phyloP scores from a whole-genome alignment of 2,329 filamentous ascomycete species.

The Tolypocladium ovalisporum region DNA sequence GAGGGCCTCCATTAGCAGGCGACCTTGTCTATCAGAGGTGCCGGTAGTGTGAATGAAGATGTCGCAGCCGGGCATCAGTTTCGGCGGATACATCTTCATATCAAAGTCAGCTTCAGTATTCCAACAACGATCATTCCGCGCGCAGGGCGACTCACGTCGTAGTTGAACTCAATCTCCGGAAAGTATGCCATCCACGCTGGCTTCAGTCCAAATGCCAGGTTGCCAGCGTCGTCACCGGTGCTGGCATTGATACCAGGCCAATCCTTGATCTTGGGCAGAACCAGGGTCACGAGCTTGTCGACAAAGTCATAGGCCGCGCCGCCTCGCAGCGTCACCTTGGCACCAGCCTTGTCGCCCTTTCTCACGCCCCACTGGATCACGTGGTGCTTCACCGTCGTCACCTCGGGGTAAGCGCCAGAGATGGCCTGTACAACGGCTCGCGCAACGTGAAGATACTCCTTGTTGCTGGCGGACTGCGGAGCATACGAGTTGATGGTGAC shows the following conservation, averaged over 20 bases:
- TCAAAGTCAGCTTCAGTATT: conserved; percentile 6
- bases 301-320: conserved; percentile 84
- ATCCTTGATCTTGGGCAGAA: conserved; percentile 92
- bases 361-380: conserved; percentile 68
- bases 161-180: conserved; percentile 91
- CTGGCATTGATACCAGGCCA: conserved; percentile 58
- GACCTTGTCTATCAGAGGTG: conserved; percentile 73
- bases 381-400: conserved; percentile 59
- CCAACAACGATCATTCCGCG: not conserved
- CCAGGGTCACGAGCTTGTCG: conserved; percentile 79
- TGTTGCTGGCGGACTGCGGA: conserved; percentile 59
- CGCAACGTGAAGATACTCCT: conserved; percentile 67
- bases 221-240: conserved; percentile 80
- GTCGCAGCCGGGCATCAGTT: conserved; percentile 77
- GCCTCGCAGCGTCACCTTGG: conserved; percentile 67
- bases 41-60: conserved; percentile 78
- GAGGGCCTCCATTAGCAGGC: conserved; percentile 48
- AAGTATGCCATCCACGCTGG: conserved; percentile 71
- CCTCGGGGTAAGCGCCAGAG: conserved; percentile 60
- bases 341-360: conserved; percentile 59
- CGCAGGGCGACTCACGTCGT: conserved; percentile 59
- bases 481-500: conserved; percentile 72
- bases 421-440: conserved; percentile 80
- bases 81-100: conserved; percentile 44
- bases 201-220: conserved; percentile 72